Conservation (phyloP, 352 stramenopile species). For the Phytophthora chlamydospora region DNA sequence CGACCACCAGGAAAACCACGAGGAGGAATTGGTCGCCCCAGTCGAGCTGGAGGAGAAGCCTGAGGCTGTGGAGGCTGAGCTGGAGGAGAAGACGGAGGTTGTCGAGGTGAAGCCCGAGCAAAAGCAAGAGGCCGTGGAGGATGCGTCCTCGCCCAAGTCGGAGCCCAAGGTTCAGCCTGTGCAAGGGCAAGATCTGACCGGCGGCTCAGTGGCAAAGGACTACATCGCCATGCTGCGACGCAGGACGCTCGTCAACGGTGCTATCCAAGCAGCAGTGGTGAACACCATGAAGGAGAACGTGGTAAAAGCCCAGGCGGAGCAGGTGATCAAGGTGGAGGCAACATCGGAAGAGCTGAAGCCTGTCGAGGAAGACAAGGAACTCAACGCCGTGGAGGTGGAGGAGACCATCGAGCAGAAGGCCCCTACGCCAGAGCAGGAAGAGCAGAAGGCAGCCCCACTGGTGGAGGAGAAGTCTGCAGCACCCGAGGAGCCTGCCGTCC, state of each 20-base stretch:
- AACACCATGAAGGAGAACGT: slow-evolving; percentile 40
- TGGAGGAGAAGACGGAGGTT: slow-evolving; percentile 12
- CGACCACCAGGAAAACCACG: neutral
- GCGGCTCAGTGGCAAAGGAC: slow-evolving; percentile 18
- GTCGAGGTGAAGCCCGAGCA: neutral
- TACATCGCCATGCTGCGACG: slow-evolving; percentile 29
- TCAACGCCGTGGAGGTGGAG: neutral
- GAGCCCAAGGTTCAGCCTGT: slow-evolving; percentile 1
- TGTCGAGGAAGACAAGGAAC: slow-evolving; percentile 6
- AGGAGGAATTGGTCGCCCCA: neutral
- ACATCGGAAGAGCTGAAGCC: neutral
- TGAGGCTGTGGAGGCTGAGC: slow-evolving; percentile 7
- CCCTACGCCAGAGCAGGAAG: neutral
- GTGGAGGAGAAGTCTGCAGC: slow-evolving; percentile 2
- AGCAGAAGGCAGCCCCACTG: slow-evolving; percentile 1
- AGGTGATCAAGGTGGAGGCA: slow-evolving; percentile 1
- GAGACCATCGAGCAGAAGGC: slow-evolving; percentile 2
- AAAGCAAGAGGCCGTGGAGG: neutral
- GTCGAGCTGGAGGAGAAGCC: slow-evolving; percentile 16
- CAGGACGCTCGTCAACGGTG: slow-evolving; percentile 27
- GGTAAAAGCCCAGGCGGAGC: slow-evolving; percentile 17
- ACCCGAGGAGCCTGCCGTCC: neutral
- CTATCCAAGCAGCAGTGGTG: slow-evolving; percentile 43
- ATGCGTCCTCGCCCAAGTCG: slow-evolving; percentile 3
- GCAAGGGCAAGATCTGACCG: slow-evolving; percentile 10